Evolutionary conservation across 495 filamentous ascomycete genomes (phyloP), one percentile per base, ranked within the genome.

Genomic region (Sporormia fimetaria): DNA sequence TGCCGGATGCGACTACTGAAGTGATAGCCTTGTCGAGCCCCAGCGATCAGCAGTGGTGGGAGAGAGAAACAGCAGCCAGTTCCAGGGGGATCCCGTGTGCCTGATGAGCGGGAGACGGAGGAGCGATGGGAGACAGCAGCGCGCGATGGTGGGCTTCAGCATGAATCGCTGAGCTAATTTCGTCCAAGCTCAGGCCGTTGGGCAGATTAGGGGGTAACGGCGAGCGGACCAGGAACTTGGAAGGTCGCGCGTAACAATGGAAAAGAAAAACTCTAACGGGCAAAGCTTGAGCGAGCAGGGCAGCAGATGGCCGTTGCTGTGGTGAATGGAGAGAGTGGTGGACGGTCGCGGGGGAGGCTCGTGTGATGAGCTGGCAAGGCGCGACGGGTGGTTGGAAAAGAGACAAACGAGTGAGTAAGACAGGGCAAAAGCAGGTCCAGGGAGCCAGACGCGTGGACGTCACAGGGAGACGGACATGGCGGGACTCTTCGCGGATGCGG

Each of bases 111-210:
- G 20, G 11, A 22, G 35, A 24, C 14, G 50, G 44, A 31, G 32
- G 24, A 6, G 11, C 27, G 33, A 46, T 12, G 47, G 33, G 29
- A n/a, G 37, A 43, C 27, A 22, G 21, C 23, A 14, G 34, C 36
- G 33, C 11, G 41, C 36, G 26, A 36, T 10, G 18, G 40, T 40
- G 47, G 40, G 47, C 47, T 39, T 21, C 29, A 36, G 47, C 51
- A 54, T 55, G 51, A 55, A 51, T 55, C 51, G 51, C 29, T 36
- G 21, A 37, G 42, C 41, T 47, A 55, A 55, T 55, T 48, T 51
- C 51, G 51, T 46, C 33, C 41, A 44, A 39, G 46, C 47, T 39
- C 38, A 40, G 38, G 43, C 51, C 47, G 44, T 54, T 54, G 28
- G 47, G 22, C 26, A 21, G 30, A 54, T 54, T 54, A 54, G 51